Conservation (phyloP, 371 early-diverging fungal genomes). For the Mortierella sp. region DNA sequence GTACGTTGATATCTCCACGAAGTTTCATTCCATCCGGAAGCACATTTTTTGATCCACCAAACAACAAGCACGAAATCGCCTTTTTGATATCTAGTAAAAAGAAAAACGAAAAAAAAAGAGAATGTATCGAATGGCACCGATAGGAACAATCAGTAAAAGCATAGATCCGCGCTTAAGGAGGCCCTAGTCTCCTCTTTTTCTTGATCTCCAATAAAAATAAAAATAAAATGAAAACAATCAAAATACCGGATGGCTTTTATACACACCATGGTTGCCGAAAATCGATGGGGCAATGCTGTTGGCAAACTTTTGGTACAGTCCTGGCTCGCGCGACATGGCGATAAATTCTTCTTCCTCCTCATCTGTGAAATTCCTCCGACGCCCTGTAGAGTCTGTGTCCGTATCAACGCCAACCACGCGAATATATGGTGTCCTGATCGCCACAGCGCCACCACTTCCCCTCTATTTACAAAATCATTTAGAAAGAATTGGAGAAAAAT, state of each 20-base stretch:
- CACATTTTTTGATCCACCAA: constrained; percentile 97
- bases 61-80: constrained; percentile 96
- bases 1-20: constrained; percentile 99
- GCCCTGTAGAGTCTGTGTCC: constrained; percentile 81
- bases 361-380: constrained; percentile 76
- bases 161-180: too few species aligned
- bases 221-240: not conserved
- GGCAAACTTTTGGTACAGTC: constrained; percentile 90
- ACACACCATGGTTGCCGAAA: constrained; percentile 82
- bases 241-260: constrained; percentile 30
- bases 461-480: constrained; percentile 33
- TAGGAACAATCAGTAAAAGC: not conserved
- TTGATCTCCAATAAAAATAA: not conserved
- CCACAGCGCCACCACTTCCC: constrained; percentile 72
- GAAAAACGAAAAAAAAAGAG: constrained; percentile 13
- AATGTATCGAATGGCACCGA: not conserved
- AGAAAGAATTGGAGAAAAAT: not conserved
- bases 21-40: constrained; percentile 97
- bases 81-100: constrained; percentile 98
- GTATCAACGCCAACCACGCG: constrained; percentile 92
- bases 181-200: constrained; percentile 1
- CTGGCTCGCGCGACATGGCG: constrained; percentile 86
- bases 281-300: constrained; percentile 97
- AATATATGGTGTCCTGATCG: constrained; percentile 93
- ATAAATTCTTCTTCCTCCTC: constrained; percentile 94